phyloP scores from a whole-genome alignment of 2,329 filamentous ascomycete species.

The Trichoderma sp. region DNA sequence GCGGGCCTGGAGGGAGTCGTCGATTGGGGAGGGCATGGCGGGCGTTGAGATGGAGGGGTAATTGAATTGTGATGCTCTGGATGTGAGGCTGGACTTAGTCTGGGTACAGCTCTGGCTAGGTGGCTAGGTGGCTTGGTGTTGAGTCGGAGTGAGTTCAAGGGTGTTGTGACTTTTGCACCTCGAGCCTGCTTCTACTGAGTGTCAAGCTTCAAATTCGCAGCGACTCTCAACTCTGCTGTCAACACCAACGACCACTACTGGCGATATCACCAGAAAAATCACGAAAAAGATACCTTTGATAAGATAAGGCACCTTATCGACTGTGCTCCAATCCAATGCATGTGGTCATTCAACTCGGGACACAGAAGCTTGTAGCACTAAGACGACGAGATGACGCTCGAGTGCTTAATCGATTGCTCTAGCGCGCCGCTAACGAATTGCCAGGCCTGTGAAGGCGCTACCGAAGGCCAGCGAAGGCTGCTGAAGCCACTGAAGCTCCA shows the following conservation, averaged over 20 bases:
- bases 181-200: too few relatives aligned
- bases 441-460: too few relatives aligned
- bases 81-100: not conserved
- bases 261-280: not conserved
- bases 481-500: conserved; percentile 22
- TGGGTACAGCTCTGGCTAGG: not conserved
- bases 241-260: not conserved
- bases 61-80: not conserved
- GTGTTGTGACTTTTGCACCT: too few relatives aligned
- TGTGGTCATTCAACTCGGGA: not conserved
- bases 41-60: conserved; percentile 19
- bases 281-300: not conserved
- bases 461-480: not conserved
- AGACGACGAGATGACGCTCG: not conserved
- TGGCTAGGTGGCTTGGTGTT: not conserved
- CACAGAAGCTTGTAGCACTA: too few relatives aligned
- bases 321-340: conserved; percentile 11
- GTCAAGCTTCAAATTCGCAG: too few relatives aligned
- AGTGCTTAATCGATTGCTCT: conserved; percentile 15
- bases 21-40: conserved; percentile 39
- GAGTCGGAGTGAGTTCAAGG: not conserved
- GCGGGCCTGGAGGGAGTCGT: conserved; percentile 57
- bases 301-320: not conserved
- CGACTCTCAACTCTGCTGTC: not conserved
- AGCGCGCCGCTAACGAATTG: not conserved